These are phyloP conservation scores for Basipetospora chlamydospora DNA, from an alignment of 2,329 filamentous ascomycete species.

Conservation along the genomic window DNA sequence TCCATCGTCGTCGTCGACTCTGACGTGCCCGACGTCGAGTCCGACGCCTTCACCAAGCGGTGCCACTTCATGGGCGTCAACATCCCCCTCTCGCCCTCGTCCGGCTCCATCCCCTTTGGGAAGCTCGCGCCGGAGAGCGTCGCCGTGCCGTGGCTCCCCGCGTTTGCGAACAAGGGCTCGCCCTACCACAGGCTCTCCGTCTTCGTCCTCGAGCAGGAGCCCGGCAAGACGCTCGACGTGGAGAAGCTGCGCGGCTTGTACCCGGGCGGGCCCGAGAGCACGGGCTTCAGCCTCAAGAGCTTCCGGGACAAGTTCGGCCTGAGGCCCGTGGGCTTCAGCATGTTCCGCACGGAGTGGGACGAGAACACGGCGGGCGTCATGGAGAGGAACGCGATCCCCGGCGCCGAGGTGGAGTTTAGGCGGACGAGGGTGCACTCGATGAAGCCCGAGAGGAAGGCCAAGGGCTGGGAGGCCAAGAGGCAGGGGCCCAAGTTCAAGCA, in stretches of 20 bases:
- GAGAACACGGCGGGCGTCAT: constrained; percentile 78
- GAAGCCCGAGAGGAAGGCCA: constrained; percentile 44
- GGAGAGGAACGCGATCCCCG: constrained; percentile 59
- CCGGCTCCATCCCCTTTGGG: constrained; percentile 49
- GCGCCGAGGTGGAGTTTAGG: constrained; percentile 73
- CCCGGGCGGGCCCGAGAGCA: constrained; percentile 15
- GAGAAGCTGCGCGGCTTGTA: constrained; percentile 39
- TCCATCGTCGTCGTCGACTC: constrained; percentile 77
- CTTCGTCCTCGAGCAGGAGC: constrained; percentile 67
- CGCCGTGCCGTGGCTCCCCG: constrained; percentile 67
- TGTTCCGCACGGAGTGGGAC: constrained; percentile 88
- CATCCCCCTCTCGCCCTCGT: constrained; percentile 36
- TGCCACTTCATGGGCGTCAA: constrained; percentile 77
- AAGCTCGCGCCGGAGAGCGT: constrained; percentile 50
- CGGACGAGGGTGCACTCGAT: constrained; percentile 58
- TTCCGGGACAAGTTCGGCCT: constrained; percentile 58
- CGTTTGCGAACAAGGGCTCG: constrained; percentile 76
- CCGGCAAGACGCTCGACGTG: constrained; percentile 42
- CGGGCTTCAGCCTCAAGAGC: constrained; percentile 60
- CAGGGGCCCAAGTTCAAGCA: constrained; percentile 50
- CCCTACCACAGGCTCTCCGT: constrained; percentile 82
- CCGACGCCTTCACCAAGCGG: constrained; percentile 62
- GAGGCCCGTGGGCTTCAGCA: constrained; percentile 62
- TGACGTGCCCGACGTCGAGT: constrained; percentile 70
- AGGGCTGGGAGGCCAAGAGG: constrained; percentile 53